These are phyloP conservation scores for Mycosphaerella arachidis DNA, from an alignment of 2,329 filamentous ascomycete genomes.

Conservation along the genomic window DNA sequence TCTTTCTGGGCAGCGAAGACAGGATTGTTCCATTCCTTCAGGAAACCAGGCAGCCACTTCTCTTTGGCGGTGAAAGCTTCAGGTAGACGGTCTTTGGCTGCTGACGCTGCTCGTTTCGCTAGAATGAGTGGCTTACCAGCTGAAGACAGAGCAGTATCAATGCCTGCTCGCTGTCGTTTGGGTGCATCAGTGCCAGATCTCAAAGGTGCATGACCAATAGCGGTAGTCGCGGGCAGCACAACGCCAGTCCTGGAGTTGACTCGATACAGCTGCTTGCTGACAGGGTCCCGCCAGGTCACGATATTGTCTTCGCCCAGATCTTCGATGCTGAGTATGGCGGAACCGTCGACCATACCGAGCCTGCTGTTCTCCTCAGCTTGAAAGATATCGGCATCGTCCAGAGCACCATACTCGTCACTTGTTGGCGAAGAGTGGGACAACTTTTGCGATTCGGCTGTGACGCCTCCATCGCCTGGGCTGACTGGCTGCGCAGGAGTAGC, in stretches of 20 bases:
- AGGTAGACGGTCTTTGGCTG: background rate
- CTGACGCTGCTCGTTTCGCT: conserved; percentile 16
- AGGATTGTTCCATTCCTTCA: conserved; percentile 69
- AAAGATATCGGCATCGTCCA: conserved; percentile 23
- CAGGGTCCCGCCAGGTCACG: conserved; percentile 58
- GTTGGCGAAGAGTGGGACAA: background rate
- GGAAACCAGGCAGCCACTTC: conserved; percentile 58
- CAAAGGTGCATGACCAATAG: background rate
- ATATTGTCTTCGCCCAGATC: conserved; percentile 30
- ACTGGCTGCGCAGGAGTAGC: background rate
- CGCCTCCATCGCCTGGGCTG: background rate
- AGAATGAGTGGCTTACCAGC: conserved; percentile 34
- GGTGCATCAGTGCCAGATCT: background rate
- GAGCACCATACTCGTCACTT: conserved; percentile 28
- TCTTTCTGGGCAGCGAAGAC: conserved; percentile 54
- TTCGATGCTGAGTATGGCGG: background rate
- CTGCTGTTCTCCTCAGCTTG: conserved; percentile 7
- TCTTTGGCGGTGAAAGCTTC: background rate
- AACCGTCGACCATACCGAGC: background rate
- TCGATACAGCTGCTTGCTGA: conserved; percentile 48
- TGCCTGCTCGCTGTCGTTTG: conserved; percentile 20
- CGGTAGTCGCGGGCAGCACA: conserved; percentile 18
- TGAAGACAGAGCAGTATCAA: conserved; percentile 23
- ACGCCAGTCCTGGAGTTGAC: conserved; percentile 56
- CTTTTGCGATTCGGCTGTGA: background rate